Evolutionary conservation across 176 grass and related monocot genomes (phyloP), one percentile per base, ranked within the genome.

Genomic region (Aegilops bicornis): DNA sequence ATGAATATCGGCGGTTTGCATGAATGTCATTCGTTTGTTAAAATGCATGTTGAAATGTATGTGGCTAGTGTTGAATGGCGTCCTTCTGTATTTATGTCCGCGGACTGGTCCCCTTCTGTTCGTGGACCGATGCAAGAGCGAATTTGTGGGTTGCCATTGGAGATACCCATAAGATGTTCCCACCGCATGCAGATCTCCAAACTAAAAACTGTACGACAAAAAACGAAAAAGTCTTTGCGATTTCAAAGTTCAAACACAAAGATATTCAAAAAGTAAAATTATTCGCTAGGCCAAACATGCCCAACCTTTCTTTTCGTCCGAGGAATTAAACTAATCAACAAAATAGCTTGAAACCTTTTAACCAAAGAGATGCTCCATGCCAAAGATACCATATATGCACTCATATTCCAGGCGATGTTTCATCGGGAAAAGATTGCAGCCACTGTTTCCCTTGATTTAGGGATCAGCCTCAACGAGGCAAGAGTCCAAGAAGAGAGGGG

Each of bases 401-500:
- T 56, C 22, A 23, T 40, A 70, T 45, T 86, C 48, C 60, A 84
- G 22, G 76, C 60, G 69, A 58, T 81, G 76, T 80, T 87, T 84
- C 59, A 83, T 79, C 73, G 79, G 54, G 72, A 78, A 73, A 83
- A 79, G 66, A 87, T 90, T 79, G 67, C 76, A 66, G 75, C 75
- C 59, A 48, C 79, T 74, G 80, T 84, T 90, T 39, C 65, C 19
- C 75, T 83, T 60, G 66, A 83, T 87, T 58, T 75, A 67, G 25
- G 79, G 80, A 76, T 75, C 60, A 84, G 37, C 80, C 85, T 83
- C 65, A 84, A 45, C 81, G 64, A 61, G 78, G 76, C 89, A 87
- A 87, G 75, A 80, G 76, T 87, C 85, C 89, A 91, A 91, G 69
- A 30, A 47, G 80, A 80, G 84, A 43, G 68, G 85, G 82, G 79